These are phyloP conservation scores for Tetraselmis chui DNA, from an alignment of 139 green algal species.

Conservation along the genomic window DNA sequence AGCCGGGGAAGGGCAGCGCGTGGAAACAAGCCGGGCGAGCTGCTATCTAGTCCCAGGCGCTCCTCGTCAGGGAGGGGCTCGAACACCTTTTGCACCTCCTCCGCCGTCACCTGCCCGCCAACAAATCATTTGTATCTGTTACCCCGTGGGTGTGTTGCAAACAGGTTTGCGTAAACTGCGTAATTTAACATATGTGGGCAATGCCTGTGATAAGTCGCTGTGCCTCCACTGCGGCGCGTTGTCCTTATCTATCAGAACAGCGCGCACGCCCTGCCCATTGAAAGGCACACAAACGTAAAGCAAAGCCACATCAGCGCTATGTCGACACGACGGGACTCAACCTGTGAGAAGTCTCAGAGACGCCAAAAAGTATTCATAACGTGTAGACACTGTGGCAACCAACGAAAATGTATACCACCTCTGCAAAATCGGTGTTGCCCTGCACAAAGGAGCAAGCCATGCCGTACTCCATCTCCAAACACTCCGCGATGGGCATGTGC, in stretches of 20 bases:
- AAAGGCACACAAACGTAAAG: too few species aligned
- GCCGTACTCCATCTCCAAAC: conserved; percentile 55
- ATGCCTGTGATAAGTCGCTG: conserved; percentile 25
- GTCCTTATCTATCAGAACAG: conserved; percentile 66
- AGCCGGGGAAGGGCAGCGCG: too few species aligned
- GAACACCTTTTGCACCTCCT: neutral
- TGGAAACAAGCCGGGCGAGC: too few species aligned
- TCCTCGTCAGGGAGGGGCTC: neutral
- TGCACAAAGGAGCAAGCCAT: conserved; percentile 38
- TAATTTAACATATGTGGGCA: too few species aligned
- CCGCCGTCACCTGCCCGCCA: neutral
- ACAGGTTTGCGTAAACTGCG: too few species aligned
- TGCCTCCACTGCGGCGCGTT: conserved; percentile 55
- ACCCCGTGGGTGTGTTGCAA: too few species aligned
- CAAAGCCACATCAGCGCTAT: too few species aligned
- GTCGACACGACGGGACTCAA: too few species aligned
- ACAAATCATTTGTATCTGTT: neutral
- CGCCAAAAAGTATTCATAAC: too few species aligned
- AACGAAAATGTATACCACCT: too few species aligned
- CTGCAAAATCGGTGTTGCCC: neutral
- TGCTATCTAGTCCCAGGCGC: neutral
- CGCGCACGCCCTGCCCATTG: conserved; percentile 59
- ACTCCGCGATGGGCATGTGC: conserved; percentile 33
- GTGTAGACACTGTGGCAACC: too few species aligned
- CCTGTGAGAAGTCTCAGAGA: too few species aligned